Conservation (phyloP, 768 basidiomycete species). For the Leccinum uliginosum region DNA sequence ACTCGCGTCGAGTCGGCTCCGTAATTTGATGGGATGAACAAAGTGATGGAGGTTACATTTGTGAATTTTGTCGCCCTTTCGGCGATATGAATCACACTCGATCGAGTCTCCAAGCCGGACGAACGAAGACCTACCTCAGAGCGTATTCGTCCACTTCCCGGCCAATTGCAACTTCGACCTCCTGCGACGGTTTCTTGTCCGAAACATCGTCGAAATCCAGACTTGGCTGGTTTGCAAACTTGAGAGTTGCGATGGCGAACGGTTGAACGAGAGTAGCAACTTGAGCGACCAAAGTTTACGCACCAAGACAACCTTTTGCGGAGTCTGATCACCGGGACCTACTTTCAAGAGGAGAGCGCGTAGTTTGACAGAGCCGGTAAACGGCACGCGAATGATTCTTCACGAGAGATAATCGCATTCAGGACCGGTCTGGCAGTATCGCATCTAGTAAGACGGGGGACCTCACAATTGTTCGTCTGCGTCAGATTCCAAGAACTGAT, state of each 20-base stretch:
- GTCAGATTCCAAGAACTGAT: constrained; percentile 82
- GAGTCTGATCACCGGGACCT: constrained; percentile 77
- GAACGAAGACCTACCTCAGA: constrained; percentile 53
- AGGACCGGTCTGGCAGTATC: background rate
- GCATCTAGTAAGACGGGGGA: background rate
- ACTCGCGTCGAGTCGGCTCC: constrained; percentile 73
- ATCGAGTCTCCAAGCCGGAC: background rate
- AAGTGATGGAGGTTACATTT: constrained; percentile 72
- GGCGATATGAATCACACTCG: background rate
- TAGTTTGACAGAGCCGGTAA: constrained; percentile 83
- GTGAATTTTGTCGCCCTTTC: constrained; percentile 81
- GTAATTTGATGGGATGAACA: constrained; percentile 78
- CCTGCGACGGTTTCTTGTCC: constrained; percentile 63
- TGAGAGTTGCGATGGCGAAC: background rate
- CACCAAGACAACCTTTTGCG: constrained; percentile 67
- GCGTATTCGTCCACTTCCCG: constrained; percentile 82
- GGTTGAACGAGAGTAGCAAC: background rate
- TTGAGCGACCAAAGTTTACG: constrained; percentile 20
- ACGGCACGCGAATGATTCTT: constrained; percentile 82
- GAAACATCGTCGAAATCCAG: constrained; percentile 77
- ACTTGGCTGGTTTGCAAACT: constrained; percentile 77
- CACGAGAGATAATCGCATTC: constrained; percentile 2
- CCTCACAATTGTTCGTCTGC: constrained; percentile 85
- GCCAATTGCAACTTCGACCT: constrained; percentile 63
- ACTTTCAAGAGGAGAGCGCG: constrained; percentile 79